Evolutionary conservation across 495 filamentous ascomycete species (phyloP), one percentile per base, ranked within the genome.

Genomic region (Lophiotrema nucula): DNA sequence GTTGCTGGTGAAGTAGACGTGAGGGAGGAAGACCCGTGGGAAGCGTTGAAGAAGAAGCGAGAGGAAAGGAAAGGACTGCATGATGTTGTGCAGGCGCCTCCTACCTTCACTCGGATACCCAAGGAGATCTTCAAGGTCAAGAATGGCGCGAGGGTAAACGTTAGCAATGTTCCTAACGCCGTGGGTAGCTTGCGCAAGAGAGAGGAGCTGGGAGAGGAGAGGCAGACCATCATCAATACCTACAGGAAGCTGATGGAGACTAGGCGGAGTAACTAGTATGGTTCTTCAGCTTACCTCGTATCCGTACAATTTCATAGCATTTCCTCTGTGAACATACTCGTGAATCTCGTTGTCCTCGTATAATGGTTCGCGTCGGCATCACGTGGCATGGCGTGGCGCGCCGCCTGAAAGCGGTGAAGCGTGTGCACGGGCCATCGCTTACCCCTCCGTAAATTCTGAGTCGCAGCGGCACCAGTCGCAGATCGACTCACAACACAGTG

Each of bases 21-120:
- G 55, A 76, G 79, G 27, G 79, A 85, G 21, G 80, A 82, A 18
- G 92, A 97, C 75, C 89, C 90, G 10, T 98, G 92, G 92, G 84
- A 80, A 47, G 82, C 80, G 56, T 70, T 97, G 46, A 81, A 76
- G 64, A 77, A 72, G 68, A 81, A 77, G 60, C 51, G 70, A n/a
- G 66, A 62, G 11, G 49, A 68, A 41, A 60, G 67, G 23, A 87
- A 81, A 68, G 75, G 79, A 0, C 76, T 95, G 47, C 82, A 92
- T 66, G 92, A 96, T 66, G 83, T 92, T 33, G 91, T 83, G 6
- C 73, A 84, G 44, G 91, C 89, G 15, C 93, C 93, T 33, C 93
- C 93, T 6, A 80, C 83, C 60, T 77, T 97, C 58, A 82, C 74
- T 46, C 77, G 76, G 45, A 71, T 74, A 22, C 84, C 85, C 4